These are phyloP conservation scores for Asterophora lycoperdoides DNA, from an alignment of 768 basidiomycete genomes.

Conservation along the genomic window DNA sequence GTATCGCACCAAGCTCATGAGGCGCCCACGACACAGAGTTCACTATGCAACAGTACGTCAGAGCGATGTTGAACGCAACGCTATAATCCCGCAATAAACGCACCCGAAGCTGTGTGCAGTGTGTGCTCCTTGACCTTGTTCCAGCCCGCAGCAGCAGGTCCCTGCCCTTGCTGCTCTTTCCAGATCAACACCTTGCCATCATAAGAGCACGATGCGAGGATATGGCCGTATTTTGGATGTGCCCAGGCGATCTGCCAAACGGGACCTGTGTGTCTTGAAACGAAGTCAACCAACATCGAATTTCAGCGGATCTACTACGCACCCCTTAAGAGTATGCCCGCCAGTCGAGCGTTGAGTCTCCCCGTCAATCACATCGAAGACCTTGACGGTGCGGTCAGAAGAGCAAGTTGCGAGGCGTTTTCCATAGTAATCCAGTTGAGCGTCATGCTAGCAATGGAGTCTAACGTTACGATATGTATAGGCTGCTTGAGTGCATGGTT, in stretches of 20 bases:
- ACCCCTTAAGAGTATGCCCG: conserved; percentile 83
- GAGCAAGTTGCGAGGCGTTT: conserved; percentile 96
- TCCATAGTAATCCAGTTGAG: conserved; percentile 96
- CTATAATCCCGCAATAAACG: conserved; percentile 18
- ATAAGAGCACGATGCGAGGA: conserved; percentile 97
- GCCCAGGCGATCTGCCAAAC: conserved; percentile 99
- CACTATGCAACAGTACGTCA: conserved; percentile 41
- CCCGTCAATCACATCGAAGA: conserved; percentile 92
- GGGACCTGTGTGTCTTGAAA: conserved; percentile 83
- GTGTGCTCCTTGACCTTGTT: conserved; percentile 94
- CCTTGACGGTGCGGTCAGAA: conserved; percentile 90
- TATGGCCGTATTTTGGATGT: conserved; percentile 94
- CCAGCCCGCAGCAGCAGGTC: conserved; percentile 65
- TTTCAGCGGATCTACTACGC: conserved; percentile 16
- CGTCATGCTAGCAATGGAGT: conserved; percentile 72
- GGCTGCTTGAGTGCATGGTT: background rate
- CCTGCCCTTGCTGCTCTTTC: conserved; percentile 79
- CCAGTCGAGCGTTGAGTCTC: conserved; percentile 59
- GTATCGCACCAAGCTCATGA: conserved; percentile 92
- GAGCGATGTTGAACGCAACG: background rate
- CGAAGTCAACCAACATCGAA: conserved; percentile 2
- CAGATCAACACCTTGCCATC: conserved; percentile 98
- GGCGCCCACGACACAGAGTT: conserved; percentile 99
- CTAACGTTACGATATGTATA: conserved; percentile 1
- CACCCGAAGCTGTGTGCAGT: conserved; percentile 90